Percentiles rank a stretch among this genome's conserved stretches.
Evolutionary conservation across 352 stramenopile species (phyloP).

Genomic region (Pythium myriotylum): DNA sequence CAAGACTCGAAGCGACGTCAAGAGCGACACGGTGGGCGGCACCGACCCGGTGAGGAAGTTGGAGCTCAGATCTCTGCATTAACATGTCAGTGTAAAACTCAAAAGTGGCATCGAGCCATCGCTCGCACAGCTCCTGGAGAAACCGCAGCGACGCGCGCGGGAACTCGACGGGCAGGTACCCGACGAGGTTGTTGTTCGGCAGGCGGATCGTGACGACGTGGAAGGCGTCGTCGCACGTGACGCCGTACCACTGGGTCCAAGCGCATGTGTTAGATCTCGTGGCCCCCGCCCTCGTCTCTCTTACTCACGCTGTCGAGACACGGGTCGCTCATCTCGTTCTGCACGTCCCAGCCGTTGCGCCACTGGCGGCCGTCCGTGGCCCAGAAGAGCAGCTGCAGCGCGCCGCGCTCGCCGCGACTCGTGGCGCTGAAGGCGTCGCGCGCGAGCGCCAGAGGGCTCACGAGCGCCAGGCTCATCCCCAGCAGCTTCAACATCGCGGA

Average conservation of each 20-base stretch:
- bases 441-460: no score
- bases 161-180: slow-evolving; percentile 57
- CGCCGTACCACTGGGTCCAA: slow-evolving; percentile 58
- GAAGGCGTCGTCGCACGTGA: slow-evolving; percentile 51
- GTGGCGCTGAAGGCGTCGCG: slow-evolving; percentile 10
- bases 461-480: neutral
- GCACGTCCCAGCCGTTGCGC: slow-evolving; percentile 57
- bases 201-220: slow-evolving; percentile 64
- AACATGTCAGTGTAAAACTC: neutral
- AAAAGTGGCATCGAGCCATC: neutral
- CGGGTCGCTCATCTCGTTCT: slow-evolving; percentile 67
- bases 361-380: slow-evolving; percentile 54
- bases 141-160: slow-evolving; percentile 45
- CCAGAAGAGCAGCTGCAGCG: slow-evolving; percentile 73
- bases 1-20: slow-evolving; percentile 45
- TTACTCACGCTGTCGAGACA: slow-evolving; percentile 46
- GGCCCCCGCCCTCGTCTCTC: neutral
- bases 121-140: slow-evolving; percentile 55
- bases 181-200: slow-evolving; percentile 64
- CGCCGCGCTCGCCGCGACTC: slow-evolving; percentile 52
- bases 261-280: no score
- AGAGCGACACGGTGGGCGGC: slow-evolving; percentile 43
- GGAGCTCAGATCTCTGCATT: slow-evolving; percentile 59
- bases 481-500: slow-evolving; percentile 4
- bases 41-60: slow-evolving; percentile 65